These are phyloP conservation scores for Metschnikowia vanudenii DNA, from an alignment of 805 yeast species.

Conservation along the genomic window DNA sequence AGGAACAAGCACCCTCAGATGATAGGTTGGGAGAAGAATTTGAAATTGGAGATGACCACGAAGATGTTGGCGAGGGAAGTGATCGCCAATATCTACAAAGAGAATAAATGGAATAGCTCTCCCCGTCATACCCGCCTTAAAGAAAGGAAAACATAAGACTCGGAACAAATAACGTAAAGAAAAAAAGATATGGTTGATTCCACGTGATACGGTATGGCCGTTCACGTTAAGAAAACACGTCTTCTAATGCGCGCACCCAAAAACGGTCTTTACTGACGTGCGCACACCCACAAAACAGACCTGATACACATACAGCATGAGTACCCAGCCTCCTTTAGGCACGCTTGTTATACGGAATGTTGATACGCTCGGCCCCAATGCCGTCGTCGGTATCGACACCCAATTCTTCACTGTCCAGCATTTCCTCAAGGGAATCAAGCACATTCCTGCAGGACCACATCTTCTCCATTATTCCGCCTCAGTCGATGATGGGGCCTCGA, in stretches of 20 bases:
- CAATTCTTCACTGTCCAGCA: constrained; percentile 45
- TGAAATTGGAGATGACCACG: constrained; percentile 23
- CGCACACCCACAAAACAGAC: background rate
- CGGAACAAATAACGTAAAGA: no score
- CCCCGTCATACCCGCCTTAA: no score
- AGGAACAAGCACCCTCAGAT: constrained; percentile 7
- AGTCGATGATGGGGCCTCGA: constrained; percentile 16
- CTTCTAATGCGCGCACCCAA: background rate
- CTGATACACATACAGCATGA: no score
- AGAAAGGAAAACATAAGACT: no score
- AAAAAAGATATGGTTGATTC: no score
- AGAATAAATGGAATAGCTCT: no score
- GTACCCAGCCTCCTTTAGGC: constrained; percentile 23
- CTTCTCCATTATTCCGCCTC: constrained; percentile 47
- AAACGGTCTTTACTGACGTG: background rate
- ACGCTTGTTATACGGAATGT: constrained; percentile 23
- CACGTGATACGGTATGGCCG: no score
- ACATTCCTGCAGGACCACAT: constrained; percentile 52
- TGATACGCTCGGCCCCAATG: constrained; percentile 14
- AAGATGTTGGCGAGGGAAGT: constrained; percentile 2
- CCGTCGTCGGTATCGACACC: constrained; percentile 46
- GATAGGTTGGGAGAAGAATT: constrained; percentile 19
- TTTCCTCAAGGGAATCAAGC: constrained; percentile 49
- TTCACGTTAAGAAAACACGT: no score
- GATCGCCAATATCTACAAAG: background rate